These are phyloP conservation scores for Acacia acuminata DNA, from an alignment of 306 rosid genomes.

Conservation along the genomic window DNA sequence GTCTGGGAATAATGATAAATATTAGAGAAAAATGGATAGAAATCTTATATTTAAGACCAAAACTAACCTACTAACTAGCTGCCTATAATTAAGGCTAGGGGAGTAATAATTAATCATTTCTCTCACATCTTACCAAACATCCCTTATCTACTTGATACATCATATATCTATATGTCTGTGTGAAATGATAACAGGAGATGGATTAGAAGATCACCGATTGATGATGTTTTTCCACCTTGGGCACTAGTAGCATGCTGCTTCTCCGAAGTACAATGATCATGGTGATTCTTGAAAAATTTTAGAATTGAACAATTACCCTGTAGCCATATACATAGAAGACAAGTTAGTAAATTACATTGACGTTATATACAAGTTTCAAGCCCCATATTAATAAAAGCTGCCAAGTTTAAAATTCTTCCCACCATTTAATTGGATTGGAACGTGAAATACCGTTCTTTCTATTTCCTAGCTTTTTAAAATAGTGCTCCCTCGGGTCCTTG, in stretches of 20 bases:
- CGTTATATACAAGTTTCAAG: slow-evolving; percentile 9
- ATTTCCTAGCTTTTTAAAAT: slow-evolving; percentile 13
- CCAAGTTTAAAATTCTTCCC: slow-evolving; percentile 9
- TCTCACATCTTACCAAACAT: not conserved
- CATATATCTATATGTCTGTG: too few species aligned
- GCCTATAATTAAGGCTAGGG: too few species aligned
- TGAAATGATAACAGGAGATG: slow-evolving; percentile 12
- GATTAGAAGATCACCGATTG: slow-evolving; percentile 40
- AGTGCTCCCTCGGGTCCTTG: too few species aligned
- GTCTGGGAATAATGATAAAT: too few species aligned
- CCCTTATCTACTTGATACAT: not conserved
- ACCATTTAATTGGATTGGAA: slow-evolving; percentile 1
- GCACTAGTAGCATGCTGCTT: slow-evolving; percentile 44
- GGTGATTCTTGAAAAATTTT: slow-evolving; percentile 58
- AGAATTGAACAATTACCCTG: slow-evolving; percentile 73
- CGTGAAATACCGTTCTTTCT: not conserved
- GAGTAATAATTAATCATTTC: not conserved
- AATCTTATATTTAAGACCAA: too few species aligned
- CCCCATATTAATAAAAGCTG: slow-evolving; percentile 2
- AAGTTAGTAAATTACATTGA: not conserved
- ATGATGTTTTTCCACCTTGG: slow-evolving; percentile 41
- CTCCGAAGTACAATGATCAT: slow-evolving; percentile 44
- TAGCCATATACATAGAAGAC: slow-evolving; percentile 14
- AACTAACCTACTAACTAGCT: too few species aligned
- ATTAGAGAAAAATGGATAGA: too few species aligned